phyloP scores from a whole-genome alignment of 169 alveolate genomes.

The Toxoplasma gondii region DNA sequence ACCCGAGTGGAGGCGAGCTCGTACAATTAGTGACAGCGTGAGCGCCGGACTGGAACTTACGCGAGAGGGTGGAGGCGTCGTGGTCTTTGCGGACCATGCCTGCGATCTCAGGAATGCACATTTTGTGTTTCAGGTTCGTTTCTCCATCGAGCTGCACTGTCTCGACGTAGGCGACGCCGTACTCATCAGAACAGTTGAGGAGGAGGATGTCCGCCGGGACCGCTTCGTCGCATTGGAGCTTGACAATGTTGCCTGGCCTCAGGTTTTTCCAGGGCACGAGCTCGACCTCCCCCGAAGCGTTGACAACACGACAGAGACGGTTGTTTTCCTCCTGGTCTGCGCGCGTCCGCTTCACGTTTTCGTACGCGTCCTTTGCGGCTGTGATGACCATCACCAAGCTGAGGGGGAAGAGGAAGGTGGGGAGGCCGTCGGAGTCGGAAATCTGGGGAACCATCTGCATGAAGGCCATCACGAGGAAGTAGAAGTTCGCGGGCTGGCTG shows the following conservation, averaged over 20 bases:
- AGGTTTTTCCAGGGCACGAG: constrained; percentile 85
- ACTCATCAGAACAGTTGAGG: constrained; percentile 88
- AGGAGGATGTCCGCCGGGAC: constrained; percentile 96
- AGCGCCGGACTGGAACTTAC: neutral
- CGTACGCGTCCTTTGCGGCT: constrained; percentile 91
- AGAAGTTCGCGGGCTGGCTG: constrained; percentile 69
- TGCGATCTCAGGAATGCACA: constrained; percentile 78
- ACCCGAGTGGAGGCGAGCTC: too few relatives aligned
- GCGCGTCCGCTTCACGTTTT: constrained; percentile 90
- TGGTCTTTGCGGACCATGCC: constrained; percentile 73
- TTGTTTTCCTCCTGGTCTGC: constrained; percentile 92
- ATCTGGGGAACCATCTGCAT: constrained; percentile 71
- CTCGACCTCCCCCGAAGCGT: constrained; percentile 39
- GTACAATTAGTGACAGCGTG: too few relatives aligned
- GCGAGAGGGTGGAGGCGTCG: constrained; percentile 71
- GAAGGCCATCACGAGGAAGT: constrained; percentile 68
- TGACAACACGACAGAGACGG: constrained; percentile 71
- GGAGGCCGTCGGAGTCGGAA: constrained; percentile 88
- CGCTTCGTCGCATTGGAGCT: constrained; percentile 82
- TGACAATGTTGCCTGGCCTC: constrained; percentile 93
- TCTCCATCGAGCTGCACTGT: constrained; percentile 94
- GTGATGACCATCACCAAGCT: constrained; percentile 92
- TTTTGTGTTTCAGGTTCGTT: constrained; percentile 91
- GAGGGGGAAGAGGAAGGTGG: constrained; percentile 91
- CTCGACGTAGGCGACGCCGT: constrained; percentile 89